phyloP scores from a whole-genome alignment of 768 basidiomycete genomes.

The Holtermanniella nyarrowii region DNA sequence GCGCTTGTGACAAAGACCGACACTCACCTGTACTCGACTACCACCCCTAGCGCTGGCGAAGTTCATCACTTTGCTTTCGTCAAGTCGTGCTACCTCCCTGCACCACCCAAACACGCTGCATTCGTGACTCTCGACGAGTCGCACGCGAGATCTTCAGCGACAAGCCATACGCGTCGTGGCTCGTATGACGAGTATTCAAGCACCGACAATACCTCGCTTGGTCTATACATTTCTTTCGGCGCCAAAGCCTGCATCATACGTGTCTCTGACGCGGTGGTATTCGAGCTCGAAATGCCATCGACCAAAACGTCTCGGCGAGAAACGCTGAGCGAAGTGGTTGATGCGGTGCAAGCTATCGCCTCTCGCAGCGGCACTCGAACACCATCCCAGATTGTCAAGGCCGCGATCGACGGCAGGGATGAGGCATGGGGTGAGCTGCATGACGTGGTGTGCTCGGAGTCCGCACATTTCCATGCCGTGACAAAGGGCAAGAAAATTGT shows the following conservation, averaged over 20 bases:
- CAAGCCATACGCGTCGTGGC: background rate
- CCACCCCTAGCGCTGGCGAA: slow-evolving; percentile 3
- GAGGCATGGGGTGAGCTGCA: background rate
- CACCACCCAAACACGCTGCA: slow-evolving; percentile 7
- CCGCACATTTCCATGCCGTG: background rate
- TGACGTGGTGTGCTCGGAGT: background rate
- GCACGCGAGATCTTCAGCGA: background rate
- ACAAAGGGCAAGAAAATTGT: background rate
- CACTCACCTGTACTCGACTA: slow-evolving; percentile 5
- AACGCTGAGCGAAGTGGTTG: background rate
- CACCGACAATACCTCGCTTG: background rate
- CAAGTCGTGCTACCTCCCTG: slow-evolving; percentile 18
- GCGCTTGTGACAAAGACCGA: slow-evolving; percentile 2
- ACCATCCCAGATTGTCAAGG: background rate
- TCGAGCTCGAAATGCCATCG: background rate
- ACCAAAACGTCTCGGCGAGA: background rate
- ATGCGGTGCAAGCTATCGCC: background rate
- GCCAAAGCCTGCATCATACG: background rate
- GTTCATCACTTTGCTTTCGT: slow-evolving; percentile 5
- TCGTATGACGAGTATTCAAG: background rate
- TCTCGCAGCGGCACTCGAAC: background rate
- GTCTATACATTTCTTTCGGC: background rate
- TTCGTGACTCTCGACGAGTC: slow-evolving; percentile 5
- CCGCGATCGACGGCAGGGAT: background rate
- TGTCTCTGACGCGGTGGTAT: background rate